A percentile compares a stretch with the other conserved stretches of the same genome.
Conservation (phyloP, 257 asterid species). For the Sherardia arvensis region DNA sequence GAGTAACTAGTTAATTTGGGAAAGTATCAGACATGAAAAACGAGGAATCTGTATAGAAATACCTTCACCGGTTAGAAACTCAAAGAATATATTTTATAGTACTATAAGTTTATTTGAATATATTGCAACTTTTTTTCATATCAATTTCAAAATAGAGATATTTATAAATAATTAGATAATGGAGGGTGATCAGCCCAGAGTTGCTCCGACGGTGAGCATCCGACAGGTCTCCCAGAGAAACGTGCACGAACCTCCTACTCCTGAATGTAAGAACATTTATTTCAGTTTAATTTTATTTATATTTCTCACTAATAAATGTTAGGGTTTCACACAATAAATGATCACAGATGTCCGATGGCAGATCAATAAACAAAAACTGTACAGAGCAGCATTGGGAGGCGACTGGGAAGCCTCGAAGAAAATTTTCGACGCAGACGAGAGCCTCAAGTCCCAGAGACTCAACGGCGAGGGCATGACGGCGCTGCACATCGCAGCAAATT, state of each 20-base stretch:
- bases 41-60: not conserved
- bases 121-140: not conserved
- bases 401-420: constrained; percentile 1
- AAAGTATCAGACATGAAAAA: not conserved
- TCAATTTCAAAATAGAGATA: too few species aligned
- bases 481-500: constrained; percentile 1
- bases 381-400: constrained; percentile 1
- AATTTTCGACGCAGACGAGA: not conserved
- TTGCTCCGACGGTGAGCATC: not conserved
- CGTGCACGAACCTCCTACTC: not conserved
- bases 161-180: too few species aligned
- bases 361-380: not conserved
- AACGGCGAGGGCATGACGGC: not conserved
- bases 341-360: not conserved
- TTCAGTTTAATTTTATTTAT: too few species aligned
- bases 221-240: not conserved
- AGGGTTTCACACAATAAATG: too few species aligned
- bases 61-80: not conserved
- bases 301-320: too few species aligned
- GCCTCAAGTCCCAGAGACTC: not conserved
- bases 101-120: not conserved
- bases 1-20: not conserved
- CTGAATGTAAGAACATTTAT: not conserved
- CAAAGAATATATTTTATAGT: not conserved
- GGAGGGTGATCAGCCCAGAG: not conserved